Conservation (phyloP, 192 early-diverging fungal genomes). For the Phlyctochytrium arcticum region DNA sequence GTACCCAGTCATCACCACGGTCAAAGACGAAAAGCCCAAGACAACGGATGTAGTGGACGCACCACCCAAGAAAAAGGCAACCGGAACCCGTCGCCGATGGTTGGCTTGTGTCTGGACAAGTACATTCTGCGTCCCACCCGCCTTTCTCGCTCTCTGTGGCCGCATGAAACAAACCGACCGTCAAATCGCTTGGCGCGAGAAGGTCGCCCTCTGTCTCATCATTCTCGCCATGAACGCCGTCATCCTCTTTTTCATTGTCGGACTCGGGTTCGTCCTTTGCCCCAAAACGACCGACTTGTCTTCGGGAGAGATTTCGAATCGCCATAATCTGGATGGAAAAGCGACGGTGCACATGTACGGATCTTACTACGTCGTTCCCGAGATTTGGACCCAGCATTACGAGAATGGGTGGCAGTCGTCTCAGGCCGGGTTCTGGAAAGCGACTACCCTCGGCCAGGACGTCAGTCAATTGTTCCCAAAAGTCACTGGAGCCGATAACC, state of each 20-base stretch:
- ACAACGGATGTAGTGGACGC: too few relatives aligned
- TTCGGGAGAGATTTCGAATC: constrained; percentile 37
- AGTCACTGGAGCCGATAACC: constrained; percentile 9
- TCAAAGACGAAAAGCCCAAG: too few relatives aligned
- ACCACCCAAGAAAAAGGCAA: constrained; percentile 44
- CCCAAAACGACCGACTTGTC: constrained; percentile 62
- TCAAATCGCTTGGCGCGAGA: constrained; percentile 97
- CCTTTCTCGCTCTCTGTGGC: constrained; percentile 66
- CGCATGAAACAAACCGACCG: constrained; percentile 77
- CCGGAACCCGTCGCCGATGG: constrained; percentile 69
- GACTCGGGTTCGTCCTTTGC: constrained; percentile 67
- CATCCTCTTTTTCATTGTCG: constrained; percentile 79
- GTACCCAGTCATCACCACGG: too few relatives aligned
- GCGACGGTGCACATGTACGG: constrained; percentile 49
- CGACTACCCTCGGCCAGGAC: constrained; percentile 38
- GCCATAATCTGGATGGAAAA: constrained; percentile 11
- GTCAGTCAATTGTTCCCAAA: constrained; percentile 43
- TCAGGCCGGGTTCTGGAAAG: constrained; percentile 28
- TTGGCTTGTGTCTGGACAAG: constrained; percentile 74
- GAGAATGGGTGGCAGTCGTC: background rate
- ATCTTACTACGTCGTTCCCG: constrained; percentile 39
- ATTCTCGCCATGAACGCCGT: constrained; percentile 77
- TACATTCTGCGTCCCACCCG: constrained; percentile 75
- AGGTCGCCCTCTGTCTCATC: constrained; percentile 86
- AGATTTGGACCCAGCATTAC: background rate